phyloP scores from a whole-genome alignment of 2,329 filamentous ascomycete genomes.

The Myriosclerotinia curreyana region DNA sequence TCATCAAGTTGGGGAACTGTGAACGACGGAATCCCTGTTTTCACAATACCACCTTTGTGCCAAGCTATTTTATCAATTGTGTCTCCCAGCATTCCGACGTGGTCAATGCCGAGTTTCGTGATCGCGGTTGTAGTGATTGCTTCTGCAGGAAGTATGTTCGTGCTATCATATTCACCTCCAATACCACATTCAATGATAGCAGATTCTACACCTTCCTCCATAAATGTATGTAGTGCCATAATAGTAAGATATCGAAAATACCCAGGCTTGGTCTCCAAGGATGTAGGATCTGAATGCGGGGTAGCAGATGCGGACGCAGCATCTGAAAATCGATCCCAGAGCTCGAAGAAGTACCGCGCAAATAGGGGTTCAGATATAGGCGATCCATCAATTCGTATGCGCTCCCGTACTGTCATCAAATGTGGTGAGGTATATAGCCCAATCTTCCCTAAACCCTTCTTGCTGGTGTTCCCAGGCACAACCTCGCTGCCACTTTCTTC shows the following conservation, averaged over 20 bases:
- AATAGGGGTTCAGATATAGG: conserved; percentile 60
- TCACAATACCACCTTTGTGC: conserved; percentile 91
- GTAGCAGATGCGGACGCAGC: conserved; percentile 33
- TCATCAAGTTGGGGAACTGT: conserved; percentile 56
- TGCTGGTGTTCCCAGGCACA: conserved; percentile 18
- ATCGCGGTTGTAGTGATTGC: conserved; percentile 64
- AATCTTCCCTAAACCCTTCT: conserved; percentile 39
- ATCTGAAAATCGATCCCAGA: conserved; percentile 55
- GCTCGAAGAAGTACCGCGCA: conserved; percentile 63
- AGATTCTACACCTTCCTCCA: conserved; percentile 69
- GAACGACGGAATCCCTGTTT: conserved; percentile 60
- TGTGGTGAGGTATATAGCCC: conserved; percentile 69
- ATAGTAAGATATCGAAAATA: conserved; percentile 93
- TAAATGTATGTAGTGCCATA: conserved; percentile 80
- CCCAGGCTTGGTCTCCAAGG: conserved; percentile 61
- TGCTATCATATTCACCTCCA: conserved; percentile 89
- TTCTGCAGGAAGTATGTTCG: conserved; percentile 68
- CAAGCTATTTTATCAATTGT: conserved; percentile 82
- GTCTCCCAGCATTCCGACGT: conserved; percentile 73
- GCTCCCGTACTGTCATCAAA: conserved; percentile 64
- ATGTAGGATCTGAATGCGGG: conserved; percentile 26
- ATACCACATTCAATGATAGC: conserved; percentile 93
- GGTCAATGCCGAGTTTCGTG: conserved; percentile 80
- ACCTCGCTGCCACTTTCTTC: conserved; percentile 12
- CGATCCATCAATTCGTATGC: conserved; percentile 59